These are phyloP conservation scores for Phytophthora rubi DNA, from an alignment of 352 stramenopile species.

Conservation along the genomic window DNA sequence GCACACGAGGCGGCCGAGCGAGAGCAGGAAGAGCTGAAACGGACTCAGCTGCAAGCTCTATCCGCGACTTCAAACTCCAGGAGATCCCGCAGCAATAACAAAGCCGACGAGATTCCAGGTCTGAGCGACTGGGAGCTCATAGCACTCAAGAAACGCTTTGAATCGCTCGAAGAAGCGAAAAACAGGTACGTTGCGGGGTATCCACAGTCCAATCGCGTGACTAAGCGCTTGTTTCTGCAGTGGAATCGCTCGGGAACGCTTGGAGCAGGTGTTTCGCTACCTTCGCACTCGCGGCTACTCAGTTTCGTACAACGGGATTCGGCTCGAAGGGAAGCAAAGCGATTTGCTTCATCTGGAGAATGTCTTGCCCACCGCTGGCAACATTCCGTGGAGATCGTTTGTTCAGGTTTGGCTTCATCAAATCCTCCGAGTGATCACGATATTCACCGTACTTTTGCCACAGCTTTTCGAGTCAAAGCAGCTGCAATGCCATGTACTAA, in stretches of 20 bases:
- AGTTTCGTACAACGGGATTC: slow-evolving; percentile 24
- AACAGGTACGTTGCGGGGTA: slow-evolving; percentile 29
- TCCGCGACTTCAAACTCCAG: slow-evolving; percentile 8
- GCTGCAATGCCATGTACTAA: slow-evolving; percentile 41
- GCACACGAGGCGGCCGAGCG: slow-evolving; percentile 34
- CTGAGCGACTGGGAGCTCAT: slow-evolving; percentile 63
- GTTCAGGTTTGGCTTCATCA: slow-evolving; percentile 18
- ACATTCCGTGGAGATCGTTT: slow-evolving; percentile 34
- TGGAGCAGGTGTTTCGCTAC: slow-evolving; percentile 30
- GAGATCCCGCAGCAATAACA: slow-evolving; percentile 16
- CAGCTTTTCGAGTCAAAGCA: slow-evolving; percentile 38
- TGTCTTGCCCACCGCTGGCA: slow-evolving; percentile 14
- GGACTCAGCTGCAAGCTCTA: slow-evolving; percentile 36
- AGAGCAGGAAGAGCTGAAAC: slow-evolving; percentile 53
- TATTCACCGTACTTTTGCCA: not conserved
- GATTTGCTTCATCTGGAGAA: slow-evolving; percentile 14
- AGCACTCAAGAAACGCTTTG: slow-evolving; percentile 59
- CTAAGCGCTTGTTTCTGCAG: slow-evolving; percentile 6
- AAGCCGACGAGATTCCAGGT: slow-evolving; percentile 20
- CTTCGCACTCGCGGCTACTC: slow-evolving; percentile 34
- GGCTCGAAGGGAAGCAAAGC: slow-evolving; percentile 19
- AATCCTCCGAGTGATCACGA: not conserved
- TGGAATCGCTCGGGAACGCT: slow-evolving; percentile 20
- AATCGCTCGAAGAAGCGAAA: slow-evolving; percentile 46
- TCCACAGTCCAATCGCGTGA: not conserved